phyloP scores from a whole-genome alignment of 768 basidiomycete species.

The Mycena amicta region DNA sequence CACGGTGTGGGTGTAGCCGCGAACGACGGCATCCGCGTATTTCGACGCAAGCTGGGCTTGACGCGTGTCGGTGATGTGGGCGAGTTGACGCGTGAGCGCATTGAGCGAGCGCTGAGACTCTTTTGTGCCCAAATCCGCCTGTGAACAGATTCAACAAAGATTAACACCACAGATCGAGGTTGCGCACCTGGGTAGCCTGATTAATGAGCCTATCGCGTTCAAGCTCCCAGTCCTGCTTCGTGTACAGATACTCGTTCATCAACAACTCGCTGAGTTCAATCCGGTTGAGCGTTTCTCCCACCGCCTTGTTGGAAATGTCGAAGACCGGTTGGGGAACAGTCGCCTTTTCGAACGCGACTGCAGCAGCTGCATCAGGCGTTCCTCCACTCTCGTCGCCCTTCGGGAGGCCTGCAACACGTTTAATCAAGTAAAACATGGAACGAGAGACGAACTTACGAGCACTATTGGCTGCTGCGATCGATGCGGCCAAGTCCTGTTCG shows the following conservation, averaged over 20 bases:
- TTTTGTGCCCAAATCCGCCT: slow-evolving; percentile 1
- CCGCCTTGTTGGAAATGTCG: slow-evolving; percentile 6
- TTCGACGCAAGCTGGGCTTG: slow-evolving; percentile 30
- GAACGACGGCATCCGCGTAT: slow-evolving; percentile 31
- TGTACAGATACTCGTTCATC: slow-evolving; percentile 31
- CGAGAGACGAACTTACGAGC: neutral
- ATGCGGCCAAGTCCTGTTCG: neutral
- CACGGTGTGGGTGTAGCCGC: slow-evolving; percentile 30
- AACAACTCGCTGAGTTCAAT: slow-evolving; percentile 30
- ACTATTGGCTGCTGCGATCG: neutral
- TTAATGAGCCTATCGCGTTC: slow-evolving; percentile 29
- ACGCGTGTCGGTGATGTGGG: slow-evolving; percentile 29
- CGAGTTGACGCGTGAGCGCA: slow-evolving; percentile 26
- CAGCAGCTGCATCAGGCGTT: neutral
- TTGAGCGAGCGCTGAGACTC: slow-evolving; percentile 19
- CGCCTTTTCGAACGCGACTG: neutral
- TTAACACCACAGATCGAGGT: neutral
- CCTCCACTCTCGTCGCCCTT: too few relatives aligned
- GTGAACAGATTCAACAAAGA: neutral
- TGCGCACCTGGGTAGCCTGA: slow-evolving; percentile 15
- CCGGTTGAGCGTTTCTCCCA: slow-evolving; percentile 23
- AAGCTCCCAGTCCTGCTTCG: slow-evolving; percentile 32
- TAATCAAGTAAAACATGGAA: too few relatives aligned
- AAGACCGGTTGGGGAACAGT: slow-evolving; percentile 7
- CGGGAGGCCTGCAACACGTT: too few relatives aligned